These are phyloP conservation scores for Fusarium veterinarium DNA, from an alignment of 2,329 filamentous ascomycete species.

Conservation along the genomic window DNA sequence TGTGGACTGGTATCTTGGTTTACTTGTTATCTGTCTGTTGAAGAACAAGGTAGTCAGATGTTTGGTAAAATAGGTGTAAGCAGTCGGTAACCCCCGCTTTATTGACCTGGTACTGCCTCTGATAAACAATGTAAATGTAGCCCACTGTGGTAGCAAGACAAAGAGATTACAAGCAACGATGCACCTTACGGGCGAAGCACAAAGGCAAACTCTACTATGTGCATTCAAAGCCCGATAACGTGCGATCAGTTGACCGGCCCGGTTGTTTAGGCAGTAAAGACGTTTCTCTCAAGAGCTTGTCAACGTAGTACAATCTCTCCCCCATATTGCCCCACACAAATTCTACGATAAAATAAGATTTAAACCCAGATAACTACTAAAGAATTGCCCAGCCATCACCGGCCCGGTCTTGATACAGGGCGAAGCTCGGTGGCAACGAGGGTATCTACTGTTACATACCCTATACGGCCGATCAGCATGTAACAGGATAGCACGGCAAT, in stretches of 20 bases:
- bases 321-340: too few relatives aligned
- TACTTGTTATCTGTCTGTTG: background rate
- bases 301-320: background rate
- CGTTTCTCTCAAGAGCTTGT: rapidly evolving
- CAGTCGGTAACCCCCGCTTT: background rate
- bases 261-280: background rate
- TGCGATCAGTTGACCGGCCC: background rate
- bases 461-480: background rate
- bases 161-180: background rate
- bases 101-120: rapidly evolving
- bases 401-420: background rate
- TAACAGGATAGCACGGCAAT: background rate
- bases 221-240: background rate
- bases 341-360: background rate
- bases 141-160: background rate
- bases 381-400: background rate
- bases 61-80: background rate
- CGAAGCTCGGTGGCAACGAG: too few relatives aligned
- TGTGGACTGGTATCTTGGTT: background rate
- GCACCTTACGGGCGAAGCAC: background rate
- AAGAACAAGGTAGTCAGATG: background rate
- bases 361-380: background rate
- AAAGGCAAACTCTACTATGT: background rate
- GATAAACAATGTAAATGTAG: background rate
- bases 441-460: background rate